Evolutionary conservation across 148 eudicot species (phyloP).

Genomic region (Vaccinium corymbosum): DNA sequence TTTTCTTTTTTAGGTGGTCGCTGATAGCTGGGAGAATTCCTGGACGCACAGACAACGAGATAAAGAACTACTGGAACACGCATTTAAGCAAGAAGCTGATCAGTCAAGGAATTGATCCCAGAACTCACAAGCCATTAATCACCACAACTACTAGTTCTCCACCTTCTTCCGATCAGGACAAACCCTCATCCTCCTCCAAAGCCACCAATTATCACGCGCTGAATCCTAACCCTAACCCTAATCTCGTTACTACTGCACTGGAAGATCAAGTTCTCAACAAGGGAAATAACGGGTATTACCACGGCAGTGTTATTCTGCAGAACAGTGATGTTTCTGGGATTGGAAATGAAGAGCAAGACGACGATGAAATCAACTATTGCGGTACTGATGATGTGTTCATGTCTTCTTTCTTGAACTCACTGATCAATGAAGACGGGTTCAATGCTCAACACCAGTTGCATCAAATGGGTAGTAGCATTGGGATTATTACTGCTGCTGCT

Average conservation of each 20-base stretch:
- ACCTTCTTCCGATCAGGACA: not conserved
- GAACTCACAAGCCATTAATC: conserved; percentile 54
- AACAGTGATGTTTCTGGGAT: conserved; percentile 10
- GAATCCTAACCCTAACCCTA: conserved; percentile 7
- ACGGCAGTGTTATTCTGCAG: conserved; percentile 10
- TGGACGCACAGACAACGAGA: conserved; percentile 65
- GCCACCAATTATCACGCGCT: not conserved
- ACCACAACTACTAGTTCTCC: not conserved
- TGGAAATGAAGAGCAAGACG: conserved; percentile 4
- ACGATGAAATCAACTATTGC: conserved; percentile 16
- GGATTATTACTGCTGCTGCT: conserved; percentile 5
- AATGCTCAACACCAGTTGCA: conserved; percentile 20
- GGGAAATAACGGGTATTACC: conserved; percentile 12
- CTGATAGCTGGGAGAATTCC: conserved; percentile 66
- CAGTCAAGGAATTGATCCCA: conserved; percentile 65
- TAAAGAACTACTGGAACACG: conserved; percentile 69
- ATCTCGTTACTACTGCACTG: not conserved
- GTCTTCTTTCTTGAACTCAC: conserved; percentile 49
- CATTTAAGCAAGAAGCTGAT: conserved; percentile 64
- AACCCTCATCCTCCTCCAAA: conserved; percentile 16
- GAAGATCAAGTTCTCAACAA: not conserved
- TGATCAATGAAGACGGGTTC: conserved; percentile 42
- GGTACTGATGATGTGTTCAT: conserved; percentile 29
- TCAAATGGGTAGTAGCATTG: conserved; percentile 1
- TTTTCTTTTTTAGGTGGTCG: conserved; percentile 38